These are phyloP conservation scores for Hymenoscyphus repandus DNA, from an alignment of 2,329 filamentous ascomycete genomes.

Conservation along the genomic window DNA sequence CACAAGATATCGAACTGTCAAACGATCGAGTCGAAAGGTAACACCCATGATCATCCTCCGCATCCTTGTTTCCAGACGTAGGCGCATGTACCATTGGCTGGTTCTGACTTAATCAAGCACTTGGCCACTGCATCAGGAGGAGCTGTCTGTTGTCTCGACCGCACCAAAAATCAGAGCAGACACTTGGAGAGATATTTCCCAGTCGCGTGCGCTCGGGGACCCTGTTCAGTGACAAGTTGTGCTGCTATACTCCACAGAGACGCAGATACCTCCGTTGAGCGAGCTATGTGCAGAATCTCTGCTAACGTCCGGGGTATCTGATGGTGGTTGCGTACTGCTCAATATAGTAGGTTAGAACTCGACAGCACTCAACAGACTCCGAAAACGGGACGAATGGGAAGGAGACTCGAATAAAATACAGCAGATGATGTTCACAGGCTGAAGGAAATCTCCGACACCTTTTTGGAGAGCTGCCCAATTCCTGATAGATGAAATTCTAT, in stretches of 20 bases:
- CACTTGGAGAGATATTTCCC: slow-evolving; percentile 11
- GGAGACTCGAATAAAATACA: slow-evolving; percentile 8
- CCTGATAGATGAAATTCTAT: background rate
- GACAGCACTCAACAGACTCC: slow-evolving; percentile 11
- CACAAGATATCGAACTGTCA: slow-evolving; percentile 14
- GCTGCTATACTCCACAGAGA: background rate
- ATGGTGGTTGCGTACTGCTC: background rate
- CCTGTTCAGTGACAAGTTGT: background rate
- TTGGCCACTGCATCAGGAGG: slow-evolving; percentile 25
- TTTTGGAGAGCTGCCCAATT: background rate
- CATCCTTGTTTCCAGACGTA: slow-evolving; percentile 21
- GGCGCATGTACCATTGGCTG: slow-evolving; percentile 29
- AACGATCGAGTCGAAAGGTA: slow-evolving; percentile 17
- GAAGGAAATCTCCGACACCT: background rate
- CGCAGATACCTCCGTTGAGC: too few species aligned
- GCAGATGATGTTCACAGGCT: slow-evolving; percentile 5
- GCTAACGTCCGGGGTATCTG: background rate
- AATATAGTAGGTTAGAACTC: background rate
- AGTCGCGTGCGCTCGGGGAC: slow-evolving; percentile 21
- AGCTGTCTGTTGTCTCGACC: slow-evolving; percentile 25
- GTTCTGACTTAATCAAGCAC: slow-evolving; percentile 25
- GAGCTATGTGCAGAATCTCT: background rate
- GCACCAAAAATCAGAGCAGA: slow-evolving; percentile 11
- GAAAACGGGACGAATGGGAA: slow-evolving; percentile 21
- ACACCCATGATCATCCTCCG: slow-evolving; percentile 21